Percentiles rank a stretch among this genome's conserved stretches.
Evolutionary conservation across 495 filamentous ascomycete species (phyloP).

Genomic region (Beverwykella pulmonaria): DNA sequence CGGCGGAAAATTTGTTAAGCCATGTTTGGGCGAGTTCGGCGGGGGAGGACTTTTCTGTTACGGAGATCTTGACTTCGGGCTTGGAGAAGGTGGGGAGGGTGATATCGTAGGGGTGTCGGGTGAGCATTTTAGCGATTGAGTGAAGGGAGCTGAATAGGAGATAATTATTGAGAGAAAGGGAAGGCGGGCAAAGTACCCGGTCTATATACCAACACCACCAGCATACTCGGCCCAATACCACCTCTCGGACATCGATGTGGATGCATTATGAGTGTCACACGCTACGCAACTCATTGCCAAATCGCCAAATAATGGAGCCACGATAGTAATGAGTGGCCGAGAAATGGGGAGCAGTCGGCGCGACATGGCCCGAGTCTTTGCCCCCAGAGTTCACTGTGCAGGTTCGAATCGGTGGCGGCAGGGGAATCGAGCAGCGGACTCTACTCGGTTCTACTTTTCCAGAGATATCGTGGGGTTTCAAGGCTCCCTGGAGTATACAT

Average conservation of each 20-base stretch:
- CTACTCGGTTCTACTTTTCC: not conserved
- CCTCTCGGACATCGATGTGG: not conserved
- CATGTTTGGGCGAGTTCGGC: conserved; percentile 29
- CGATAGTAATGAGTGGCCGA: not conserved
- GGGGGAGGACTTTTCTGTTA: conserved; percentile 9
- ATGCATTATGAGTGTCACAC: conserved; percentile 1
- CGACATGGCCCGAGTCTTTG: conserved; percentile 19
- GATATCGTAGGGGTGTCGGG: conserved; percentile 26
- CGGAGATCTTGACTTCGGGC: conserved; percentile 17
- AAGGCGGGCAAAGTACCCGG: not conserved
- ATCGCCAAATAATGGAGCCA: not conserved
- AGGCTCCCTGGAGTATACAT: not conserved
- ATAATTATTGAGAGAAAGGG: not conserved
- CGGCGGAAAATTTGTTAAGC: conserved; percentile 27
- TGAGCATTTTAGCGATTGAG: conserved; percentile 11
- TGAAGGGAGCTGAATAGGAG: not conserved
- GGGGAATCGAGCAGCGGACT: not conserved
- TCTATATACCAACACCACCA: conserved; percentile 12
- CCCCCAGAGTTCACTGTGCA: not conserved
- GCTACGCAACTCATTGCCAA: not conserved
- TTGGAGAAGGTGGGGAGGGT: conserved; percentile 24
- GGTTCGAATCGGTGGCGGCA: not conserved
- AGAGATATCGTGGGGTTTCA: not conserved
- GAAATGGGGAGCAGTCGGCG: not conserved
- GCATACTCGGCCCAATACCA: not conserved